phyloP scores from a whole-genome alignment of 176 grass and related monocot genomes.

The Carex cristatella region DNA sequence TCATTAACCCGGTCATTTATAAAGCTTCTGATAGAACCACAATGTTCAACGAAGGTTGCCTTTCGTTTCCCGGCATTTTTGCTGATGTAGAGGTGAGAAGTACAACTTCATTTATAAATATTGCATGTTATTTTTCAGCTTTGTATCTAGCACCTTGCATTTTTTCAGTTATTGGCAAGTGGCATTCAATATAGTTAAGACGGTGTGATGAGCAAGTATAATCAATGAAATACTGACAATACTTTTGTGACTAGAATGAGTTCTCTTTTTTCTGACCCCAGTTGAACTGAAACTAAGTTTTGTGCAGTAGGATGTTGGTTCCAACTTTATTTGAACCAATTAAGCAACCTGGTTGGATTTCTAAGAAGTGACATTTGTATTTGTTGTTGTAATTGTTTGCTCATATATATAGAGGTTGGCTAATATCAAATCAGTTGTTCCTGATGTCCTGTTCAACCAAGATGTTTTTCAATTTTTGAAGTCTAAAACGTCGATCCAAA shows the following conservation, averaged over 20 bases:
- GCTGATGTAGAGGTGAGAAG: constrained; percentile 78
- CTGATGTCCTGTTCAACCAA: too few relatives aligned
- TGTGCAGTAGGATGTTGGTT: neutral
- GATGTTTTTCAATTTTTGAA: too few relatives aligned
- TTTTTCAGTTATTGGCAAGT: neutral
- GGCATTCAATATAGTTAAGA: neutral
- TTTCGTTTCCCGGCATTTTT: constrained; percentile 95
- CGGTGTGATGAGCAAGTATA: neutral
- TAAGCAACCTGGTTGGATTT: neutral
- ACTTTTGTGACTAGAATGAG: neutral
- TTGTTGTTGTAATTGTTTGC: neutral
- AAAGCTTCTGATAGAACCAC: constrained; percentile 56
- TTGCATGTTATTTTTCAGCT: neutral
- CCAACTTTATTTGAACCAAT: neutral
- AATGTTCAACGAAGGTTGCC: constrained; percentile 79
- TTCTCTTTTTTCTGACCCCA: neutral
- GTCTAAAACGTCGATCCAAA: too few relatives aligned
- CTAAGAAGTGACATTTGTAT: neutral
- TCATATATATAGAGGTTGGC: neutral
- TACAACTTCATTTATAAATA: neutral
- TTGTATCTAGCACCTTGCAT: neutral
- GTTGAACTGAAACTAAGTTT: neutral
- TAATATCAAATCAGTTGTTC: too few relatives aligned
- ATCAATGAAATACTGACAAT: neutral
- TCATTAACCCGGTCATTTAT: constrained; percentile 78